Conservation (phyloP, 768 basidiomycete species). For the Artomyces pyxidatus region DNA sequence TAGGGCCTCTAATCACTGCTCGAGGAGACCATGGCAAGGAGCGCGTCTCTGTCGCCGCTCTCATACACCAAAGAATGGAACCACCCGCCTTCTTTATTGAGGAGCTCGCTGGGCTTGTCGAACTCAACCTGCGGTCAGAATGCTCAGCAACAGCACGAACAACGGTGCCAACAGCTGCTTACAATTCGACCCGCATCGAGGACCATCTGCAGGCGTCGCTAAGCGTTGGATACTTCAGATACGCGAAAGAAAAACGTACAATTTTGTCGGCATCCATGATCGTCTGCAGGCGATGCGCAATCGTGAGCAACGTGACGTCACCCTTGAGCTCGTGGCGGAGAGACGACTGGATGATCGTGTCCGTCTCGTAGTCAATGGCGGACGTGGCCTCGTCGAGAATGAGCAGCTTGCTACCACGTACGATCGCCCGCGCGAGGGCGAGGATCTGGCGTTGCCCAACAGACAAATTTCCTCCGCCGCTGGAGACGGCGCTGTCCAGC, state of each 20-base stretch:
- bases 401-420: conserved; percentile 45
- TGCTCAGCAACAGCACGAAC: too few species aligned
- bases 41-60: conserved; percentile 29
- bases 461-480: conserved; percentile 39
- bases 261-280: conserved; percentile 59
- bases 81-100: conserved; percentile 27
- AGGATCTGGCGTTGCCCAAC: conserved; percentile 57
- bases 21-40: conserved; percentile 27
- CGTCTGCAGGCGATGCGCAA: conserved; percentile 51
- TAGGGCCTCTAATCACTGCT: too few species aligned
- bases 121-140: conserved; percentile 35
- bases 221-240: not conserved
- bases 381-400: conserved; percentile 49
- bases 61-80: conserved; percentile 31
- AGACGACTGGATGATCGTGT: conserved; percentile 47
- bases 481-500: conserved; percentile 36
- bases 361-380: conserved; percentile 44
- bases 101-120: conserved; percentile 35
- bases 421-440: conserved; percentile 50
- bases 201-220: conserved; percentile 28
- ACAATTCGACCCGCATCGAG: conserved; percentile 35
- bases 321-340: conserved; percentile 37
- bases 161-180: conserved; percentile 13
- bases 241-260: conserved; percentile 20
- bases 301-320: conserved; percentile 45